Conservation (phyloP, 2,329 filamentous ascomycete genomes). For the Ascochyta lentis region DNA sequence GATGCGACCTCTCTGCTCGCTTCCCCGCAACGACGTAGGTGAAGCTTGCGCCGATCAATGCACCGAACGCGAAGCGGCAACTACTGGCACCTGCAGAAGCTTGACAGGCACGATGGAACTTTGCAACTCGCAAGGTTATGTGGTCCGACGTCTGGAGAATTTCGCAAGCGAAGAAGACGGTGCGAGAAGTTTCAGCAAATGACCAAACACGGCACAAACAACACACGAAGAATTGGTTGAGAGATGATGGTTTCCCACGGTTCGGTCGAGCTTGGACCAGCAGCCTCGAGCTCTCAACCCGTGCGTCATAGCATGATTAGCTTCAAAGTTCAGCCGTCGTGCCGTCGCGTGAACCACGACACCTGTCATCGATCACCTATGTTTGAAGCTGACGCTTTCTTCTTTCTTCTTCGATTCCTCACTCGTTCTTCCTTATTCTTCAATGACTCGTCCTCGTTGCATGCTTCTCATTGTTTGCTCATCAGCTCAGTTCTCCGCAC, state of each 20-base stretch:
- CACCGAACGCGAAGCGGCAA: slow-evolving; percentile 32
- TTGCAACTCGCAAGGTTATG: background rate
- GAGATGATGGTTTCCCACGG: slow-evolving; percentile 16
- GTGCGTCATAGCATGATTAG: slow-evolving; percentile 10
- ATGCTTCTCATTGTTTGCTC: background rate
- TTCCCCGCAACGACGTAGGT: slow-evolving; percentile 38
- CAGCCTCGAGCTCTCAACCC: slow-evolving; percentile 11
- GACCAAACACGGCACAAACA: slow-evolving; percentile 14
- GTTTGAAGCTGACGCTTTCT: background rate
- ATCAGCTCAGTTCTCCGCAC: background rate
- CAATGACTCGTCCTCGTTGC: too few relatives aligned
- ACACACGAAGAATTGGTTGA: slow-evolving; percentile 21
- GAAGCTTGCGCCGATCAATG: slow-evolving; percentile 33
- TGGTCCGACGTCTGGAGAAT: background rate
- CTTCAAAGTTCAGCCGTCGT: background rate
- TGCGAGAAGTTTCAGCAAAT: slow-evolving; percentile 10
- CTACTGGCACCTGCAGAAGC: slow-evolving; percentile 27
- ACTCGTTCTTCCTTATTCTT: background rate
- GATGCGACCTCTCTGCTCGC: slow-evolving; percentile 20
- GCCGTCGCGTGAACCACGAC: slow-evolving; percentile 10
- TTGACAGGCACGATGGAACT: slow-evolving; percentile 5
- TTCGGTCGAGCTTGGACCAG: background rate
- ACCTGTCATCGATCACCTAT: background rate
- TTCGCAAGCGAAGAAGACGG: slow-evolving; percentile 4
- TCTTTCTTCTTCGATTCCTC: background rate